Evolutionary conservation across 2,329 filamentous ascomycete genomes (phyloP).

Genomic region (Ophiosphaerella korrae): DNA sequence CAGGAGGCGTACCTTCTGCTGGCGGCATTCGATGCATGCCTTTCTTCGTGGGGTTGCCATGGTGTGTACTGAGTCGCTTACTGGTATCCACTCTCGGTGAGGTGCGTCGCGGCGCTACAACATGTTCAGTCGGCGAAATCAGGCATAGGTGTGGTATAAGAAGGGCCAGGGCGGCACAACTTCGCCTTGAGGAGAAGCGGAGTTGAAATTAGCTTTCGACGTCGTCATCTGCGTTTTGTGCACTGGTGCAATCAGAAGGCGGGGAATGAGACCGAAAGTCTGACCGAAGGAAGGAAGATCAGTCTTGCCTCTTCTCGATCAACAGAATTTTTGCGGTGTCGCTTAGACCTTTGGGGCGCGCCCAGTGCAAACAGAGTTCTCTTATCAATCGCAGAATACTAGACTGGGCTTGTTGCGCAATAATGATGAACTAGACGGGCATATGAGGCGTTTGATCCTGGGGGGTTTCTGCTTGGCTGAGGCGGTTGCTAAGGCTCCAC

Average conservation of each 20-base stretch:
- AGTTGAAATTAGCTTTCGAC: slow-evolving; percentile 34
- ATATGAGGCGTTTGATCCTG: slow-evolving; percentile 27
- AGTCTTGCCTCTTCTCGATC: slow-evolving; percentile 13
- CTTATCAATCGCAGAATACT: slow-evolving; percentile 27
- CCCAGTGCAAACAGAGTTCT: slow-evolving; percentile 8
- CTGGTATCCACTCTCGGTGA: slow-evolving; percentile 27
- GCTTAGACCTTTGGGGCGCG: background rate
- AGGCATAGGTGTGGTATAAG: slow-evolving; percentile 27
- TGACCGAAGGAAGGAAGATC: slow-evolving; percentile 23
- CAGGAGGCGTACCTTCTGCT: slow-evolving; percentile 41
- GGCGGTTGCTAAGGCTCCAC: slow-evolving; percentile 26
- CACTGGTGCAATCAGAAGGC: slow-evolving; percentile 37
- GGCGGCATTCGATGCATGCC: slow-evolving; percentile 45
- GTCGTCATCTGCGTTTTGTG: slow-evolving; percentile 40
- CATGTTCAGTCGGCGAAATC: slow-evolving; percentile 33
- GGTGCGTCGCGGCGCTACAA: slow-evolving; percentile 24
- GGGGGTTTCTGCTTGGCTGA: slow-evolving; percentile 12
- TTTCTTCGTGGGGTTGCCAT: slow-evolving; percentile 45
- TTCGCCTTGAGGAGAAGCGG: slow-evolving; percentile 18
- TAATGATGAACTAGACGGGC: slow-evolving; percentile 10
- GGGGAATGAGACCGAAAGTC: slow-evolving; percentile 39
- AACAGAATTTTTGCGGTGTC: background rate
- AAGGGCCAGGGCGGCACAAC: slow-evolving; percentile 6
- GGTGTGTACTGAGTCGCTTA: slow-evolving; percentile 24
- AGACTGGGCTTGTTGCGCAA: slow-evolving; percentile 17